Base-by-base conservation (phyloP, 2,329 filamentous ascomycete genomes). In the Venturia pyrina region DNA sequence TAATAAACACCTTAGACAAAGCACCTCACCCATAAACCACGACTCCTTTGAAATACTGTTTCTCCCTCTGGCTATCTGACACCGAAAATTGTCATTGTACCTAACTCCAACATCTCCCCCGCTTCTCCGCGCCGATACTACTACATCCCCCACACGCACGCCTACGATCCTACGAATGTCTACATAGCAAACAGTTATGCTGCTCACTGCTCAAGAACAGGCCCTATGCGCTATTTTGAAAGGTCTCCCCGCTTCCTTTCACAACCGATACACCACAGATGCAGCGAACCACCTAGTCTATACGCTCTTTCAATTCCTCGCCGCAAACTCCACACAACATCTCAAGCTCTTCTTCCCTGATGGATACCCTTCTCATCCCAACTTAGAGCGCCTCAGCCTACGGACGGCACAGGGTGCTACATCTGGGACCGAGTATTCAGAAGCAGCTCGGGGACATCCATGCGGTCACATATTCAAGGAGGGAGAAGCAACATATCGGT, bases 401-500 rank as follows among this genome's bases (percentile, higher is more conserved):
- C 85, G 89, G 68, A 87, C 91, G 71, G 93, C 93, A 19, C 96
- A 99, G 74, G 93, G 93, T 21, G 91, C 91, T n/a, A 83, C 91
- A 66, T 92, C 96, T 73, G 93, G 95, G 13, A 91, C 93, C 41
- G 96, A 99, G 76, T 99, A 98, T 75, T 95, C 91, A 24, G 89
- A 93, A 70, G 89, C 90, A 7, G 95, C 95, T 17, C 87, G 91
- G 70, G 95, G 96, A 65, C 96, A 96, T 77, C 88, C 92, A 60
- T 99, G 95, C 75, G 96, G 95, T 4, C 96, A 99, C 79, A 98
- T 99, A 68, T 96, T 99, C 83, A 93, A 93, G 78, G 84, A 86
- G 17, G 95, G 93, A 63, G 95, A 99, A 80, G 93, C 92, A 66
- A 93, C 91, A 67, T 99, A 98, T 76, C 85, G 89, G 71, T 99